Conservation (phyloP, 2,329 filamentous ascomycete genomes). For the Paraphoma chrysanthemicola region DNA sequence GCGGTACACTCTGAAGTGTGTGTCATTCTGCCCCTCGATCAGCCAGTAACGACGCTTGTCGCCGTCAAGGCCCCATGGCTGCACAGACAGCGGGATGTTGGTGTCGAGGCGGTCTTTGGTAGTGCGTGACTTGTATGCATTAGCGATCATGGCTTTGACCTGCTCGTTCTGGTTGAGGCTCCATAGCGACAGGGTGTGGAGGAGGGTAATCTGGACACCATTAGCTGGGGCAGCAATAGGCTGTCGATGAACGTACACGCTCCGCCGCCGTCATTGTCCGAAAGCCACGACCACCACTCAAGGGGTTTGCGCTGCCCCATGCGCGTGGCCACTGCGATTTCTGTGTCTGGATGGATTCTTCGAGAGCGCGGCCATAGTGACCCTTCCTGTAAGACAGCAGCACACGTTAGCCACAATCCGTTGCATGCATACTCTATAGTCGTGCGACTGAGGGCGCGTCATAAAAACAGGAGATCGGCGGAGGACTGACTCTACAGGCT, state of each 20-base stretch:
- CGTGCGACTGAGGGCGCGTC: conserved; percentile 27
- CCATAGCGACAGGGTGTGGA: conserved; percentile 87
- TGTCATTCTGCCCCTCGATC: conserved; percentile 93
- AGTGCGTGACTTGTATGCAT: conserved; percentile 71
- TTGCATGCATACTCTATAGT: background rate
- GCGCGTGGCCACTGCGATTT: conserved; percentile 84
- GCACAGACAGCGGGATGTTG: conserved; percentile 88
- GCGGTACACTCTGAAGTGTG: conserved; percentile 89
- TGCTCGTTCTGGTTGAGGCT: conserved; percentile 85
- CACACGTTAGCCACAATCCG: conserved; percentile 37
- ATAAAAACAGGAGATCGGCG: conserved; percentile 16
- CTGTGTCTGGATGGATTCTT: conserved; percentile 88
- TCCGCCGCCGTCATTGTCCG: conserved; percentile 80
- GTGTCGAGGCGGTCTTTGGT: conserved; percentile 79
- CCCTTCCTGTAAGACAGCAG: conserved; percentile 68
- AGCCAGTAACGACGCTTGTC: conserved; percentile 93
- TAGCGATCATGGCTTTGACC: conserved; percentile 80
- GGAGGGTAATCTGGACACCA: conserved; percentile 72
- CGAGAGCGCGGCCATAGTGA: conserved; percentile 90
- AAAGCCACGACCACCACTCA: conserved; percentile 82
- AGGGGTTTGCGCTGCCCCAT: conserved; percentile 84
- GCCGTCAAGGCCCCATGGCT: conserved; percentile 88
- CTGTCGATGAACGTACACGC: conserved; percentile 65
- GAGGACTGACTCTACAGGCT: conserved; percentile 89
- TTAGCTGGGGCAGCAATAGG: conserved; percentile 22